Evolutionary conservation across 2,329 filamentous ascomycete species (phyloP).

Genomic region (Diaporthe eres): DNA sequence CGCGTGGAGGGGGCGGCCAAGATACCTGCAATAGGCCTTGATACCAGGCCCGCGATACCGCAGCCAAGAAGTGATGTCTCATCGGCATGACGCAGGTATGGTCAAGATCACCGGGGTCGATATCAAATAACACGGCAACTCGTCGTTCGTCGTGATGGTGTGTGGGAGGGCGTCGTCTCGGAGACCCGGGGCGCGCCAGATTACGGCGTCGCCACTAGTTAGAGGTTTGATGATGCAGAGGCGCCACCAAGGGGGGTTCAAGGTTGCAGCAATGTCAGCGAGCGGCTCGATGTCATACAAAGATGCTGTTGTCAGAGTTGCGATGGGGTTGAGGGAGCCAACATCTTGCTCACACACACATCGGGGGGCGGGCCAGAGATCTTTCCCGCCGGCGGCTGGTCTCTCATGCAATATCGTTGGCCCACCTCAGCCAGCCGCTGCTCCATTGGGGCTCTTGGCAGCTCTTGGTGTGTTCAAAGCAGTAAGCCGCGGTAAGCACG

Average conservation of each 20-base stretch:
- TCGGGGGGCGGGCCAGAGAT: neutral
- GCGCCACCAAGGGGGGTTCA: neutral
- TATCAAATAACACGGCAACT: neutral
- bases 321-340: neutral
- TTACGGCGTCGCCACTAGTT: neutral
- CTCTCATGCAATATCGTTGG: neutral
- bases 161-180: neutral
- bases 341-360: conserved; percentile 1
- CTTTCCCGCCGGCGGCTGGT: neutral
- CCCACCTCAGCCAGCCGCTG: neutral
- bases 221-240: neutral
- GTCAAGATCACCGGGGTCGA: neutral
- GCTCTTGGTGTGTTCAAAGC: neutral
- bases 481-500: neutral
- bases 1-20: neutral
- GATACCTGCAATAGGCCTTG: neutral
- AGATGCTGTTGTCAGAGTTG: neutral
- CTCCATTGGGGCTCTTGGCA: neutral
- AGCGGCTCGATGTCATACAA: neutral
- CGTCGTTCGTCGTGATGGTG: neutral
- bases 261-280: conserved; percentile 1
- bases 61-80: conserved; percentile 11
- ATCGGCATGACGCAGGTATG: neutral
- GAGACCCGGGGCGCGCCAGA: neutral
- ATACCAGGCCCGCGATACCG: neutral